Base-by-base conservation (phyloP, 495 filamentous ascomycete species). In the Aspergillus mulundensis region DNA sequence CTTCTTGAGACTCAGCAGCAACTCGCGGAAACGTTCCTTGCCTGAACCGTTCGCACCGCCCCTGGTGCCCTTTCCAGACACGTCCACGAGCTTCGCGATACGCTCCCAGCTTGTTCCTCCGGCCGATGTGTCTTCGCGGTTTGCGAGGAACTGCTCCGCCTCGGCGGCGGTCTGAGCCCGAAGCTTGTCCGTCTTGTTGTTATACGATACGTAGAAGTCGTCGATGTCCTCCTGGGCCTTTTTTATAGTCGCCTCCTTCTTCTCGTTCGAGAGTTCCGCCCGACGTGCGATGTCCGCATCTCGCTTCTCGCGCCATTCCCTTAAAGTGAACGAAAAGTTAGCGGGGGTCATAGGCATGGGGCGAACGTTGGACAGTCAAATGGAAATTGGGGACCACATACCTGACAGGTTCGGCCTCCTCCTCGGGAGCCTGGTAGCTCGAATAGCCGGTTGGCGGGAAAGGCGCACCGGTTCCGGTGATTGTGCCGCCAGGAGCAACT, bases 141-240 rank as follows among this genome's bases (percentile, higher is more conserved):
- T 89, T 47, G 83, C 85, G 25, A 97, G 75, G 74, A 97, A 97
- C 60, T 97, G 85, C 68, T 97, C 92, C n/a, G 92, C 94, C 61
- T 97, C 95, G 62, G 85, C 81, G 57, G 87, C 81, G 30, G 95
- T 91, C 76, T 92, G 87, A 39, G 85, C 81, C 59, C 95, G 84
- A 53, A 72, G 79, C 81, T 97, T 97, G 62, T 97, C 94, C 64
- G 91, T 89, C 77, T 96, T 96, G 67, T 86, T 86, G 76, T 96
- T 96, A 81, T 99, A 99, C 69, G 95, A 96, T 69, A 96, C 91
- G 77, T 99, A 99, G 78, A 99, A 99, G 64, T 96, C 95, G 64
- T 99, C 94, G 55, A 97, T 92, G 68, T 91, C 88, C 62, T 88
- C 78, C 56, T 87, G 90, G 36, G 95, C 95, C 59, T 89, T 89